Conservation (phyloP, 129 eudicot genomes). For the Lonicera japonica region DNA sequence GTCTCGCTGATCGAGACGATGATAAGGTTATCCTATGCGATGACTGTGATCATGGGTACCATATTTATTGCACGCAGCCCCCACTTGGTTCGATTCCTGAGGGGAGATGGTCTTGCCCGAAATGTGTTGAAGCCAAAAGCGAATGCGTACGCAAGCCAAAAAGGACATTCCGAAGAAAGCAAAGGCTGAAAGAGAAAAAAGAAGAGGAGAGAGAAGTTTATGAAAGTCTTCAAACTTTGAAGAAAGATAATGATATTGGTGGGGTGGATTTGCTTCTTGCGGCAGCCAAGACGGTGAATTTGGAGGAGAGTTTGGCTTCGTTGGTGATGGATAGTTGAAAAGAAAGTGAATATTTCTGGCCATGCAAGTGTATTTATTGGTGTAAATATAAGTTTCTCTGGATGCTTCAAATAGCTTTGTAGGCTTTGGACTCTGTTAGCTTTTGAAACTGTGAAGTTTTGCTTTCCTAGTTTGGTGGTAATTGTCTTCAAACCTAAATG, state of each 20-base stretch:
- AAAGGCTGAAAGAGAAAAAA: constrained; percentile 19
- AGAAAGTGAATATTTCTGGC: not conserved
- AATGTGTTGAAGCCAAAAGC: constrained; percentile 48
- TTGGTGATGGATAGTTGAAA: constrained; percentile 15
- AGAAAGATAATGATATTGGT: constrained; percentile 29
- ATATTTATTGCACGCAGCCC: constrained; percentile 67
- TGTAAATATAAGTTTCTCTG: too few species aligned
- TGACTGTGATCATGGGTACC: constrained; percentile 88
- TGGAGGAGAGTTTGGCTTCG: constrained; percentile 32
- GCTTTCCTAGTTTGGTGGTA: too few species aligned
- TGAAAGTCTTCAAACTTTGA: constrained; percentile 23
- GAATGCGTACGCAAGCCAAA: constrained; percentile 18
- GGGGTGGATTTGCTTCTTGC: constrained; percentile 73
- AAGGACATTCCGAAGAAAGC: constrained; percentile 2
- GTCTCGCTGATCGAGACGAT: constrained; percentile 71
- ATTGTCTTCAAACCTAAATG: too few species aligned
- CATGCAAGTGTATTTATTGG: too few species aligned
- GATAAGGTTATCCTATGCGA: constrained; percentile 80
- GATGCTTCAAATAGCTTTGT: not conserved
- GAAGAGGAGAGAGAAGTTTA: constrained; percentile 19
- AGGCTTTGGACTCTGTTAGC: not conserved
- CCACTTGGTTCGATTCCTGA: constrained; percentile 45
- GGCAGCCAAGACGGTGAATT: constrained; percentile 45
- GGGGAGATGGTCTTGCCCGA: constrained; percentile 78
- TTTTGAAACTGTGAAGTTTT: too few species aligned